Percentiles rank a stretch among this genome's conserved stretches.
These are phyloP conservation scores for Kernera saxatilis DNA, from an alignment of 345 rosid species.

Conservation along the genomic window DNA sequence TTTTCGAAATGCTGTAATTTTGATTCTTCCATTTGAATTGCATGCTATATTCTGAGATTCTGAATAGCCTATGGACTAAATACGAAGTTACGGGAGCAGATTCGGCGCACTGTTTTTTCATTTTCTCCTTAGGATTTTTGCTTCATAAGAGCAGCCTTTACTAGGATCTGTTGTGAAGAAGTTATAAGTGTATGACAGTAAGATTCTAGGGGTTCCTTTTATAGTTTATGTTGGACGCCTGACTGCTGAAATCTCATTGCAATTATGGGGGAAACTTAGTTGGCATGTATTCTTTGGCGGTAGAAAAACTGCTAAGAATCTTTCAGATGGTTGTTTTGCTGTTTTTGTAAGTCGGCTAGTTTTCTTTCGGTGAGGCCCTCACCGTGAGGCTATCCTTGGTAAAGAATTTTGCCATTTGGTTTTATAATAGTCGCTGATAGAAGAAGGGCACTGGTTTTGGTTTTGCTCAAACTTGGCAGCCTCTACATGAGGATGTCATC, in stretches of 20 bases:
- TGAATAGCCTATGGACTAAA: neutral
- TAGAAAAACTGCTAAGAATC: neutral
- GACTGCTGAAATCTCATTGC: neutral
- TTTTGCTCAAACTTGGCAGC: conserved; percentile 5
- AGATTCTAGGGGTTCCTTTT: neutral
- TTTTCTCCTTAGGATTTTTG: neutral
- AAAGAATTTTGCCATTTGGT: neutral
- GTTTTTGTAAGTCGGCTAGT: neutral
- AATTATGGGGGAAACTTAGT: neutral
- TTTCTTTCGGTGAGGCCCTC: neutral
- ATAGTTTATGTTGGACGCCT: neutral
- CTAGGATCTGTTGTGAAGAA: conserved; percentile 13
- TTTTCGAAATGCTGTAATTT: neutral
- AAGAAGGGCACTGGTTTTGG: neutral
- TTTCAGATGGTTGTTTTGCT: neutral
- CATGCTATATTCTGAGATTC: neutral
- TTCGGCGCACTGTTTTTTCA: neutral
- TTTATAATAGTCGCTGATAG: neutral
- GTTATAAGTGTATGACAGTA: neutral
- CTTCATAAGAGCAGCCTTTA: neutral
- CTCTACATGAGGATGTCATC: neutral
- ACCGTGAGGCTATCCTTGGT: neutral
- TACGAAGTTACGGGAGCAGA: neutral
- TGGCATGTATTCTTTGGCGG: neutral
- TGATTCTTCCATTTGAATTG: neutral